Conservation (phyloP, 768 basidiomycete genomes). For the Saitozyma podzolica region DNA sequence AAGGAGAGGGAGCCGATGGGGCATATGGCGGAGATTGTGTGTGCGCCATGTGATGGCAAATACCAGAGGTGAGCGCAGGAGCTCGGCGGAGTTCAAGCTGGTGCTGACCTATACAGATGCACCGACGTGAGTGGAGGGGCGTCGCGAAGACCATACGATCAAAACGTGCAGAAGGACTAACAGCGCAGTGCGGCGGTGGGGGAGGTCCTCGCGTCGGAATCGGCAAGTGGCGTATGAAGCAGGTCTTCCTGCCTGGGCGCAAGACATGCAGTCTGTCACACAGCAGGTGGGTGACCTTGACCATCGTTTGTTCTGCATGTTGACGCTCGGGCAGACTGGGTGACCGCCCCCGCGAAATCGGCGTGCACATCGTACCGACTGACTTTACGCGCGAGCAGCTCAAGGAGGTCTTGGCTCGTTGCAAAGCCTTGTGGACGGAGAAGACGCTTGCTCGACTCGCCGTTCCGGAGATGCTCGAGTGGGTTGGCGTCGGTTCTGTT, state of each 20-base stretch:
- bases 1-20: slow-evolving; percentile 19
- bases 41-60: slow-evolving; percentile 39
- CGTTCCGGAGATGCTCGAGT: slow-evolving; percentile 51
- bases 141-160: too few species aligned
- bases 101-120: slow-evolving; percentile 1
- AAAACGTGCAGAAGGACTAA: background rate
- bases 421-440: slow-evolving; percentile 46
- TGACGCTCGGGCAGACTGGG: slow-evolving; percentile 32
- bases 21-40: slow-evolving; percentile 42
- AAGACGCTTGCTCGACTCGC: slow-evolving; percentile 46
- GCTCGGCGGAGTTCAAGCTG: too few species aligned
- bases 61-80: slow-evolving; percentile 30
- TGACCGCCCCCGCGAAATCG: slow-evolving; percentile 41
- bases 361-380: slow-evolving; percentile 44
- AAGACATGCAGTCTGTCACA: slow-evolving; percentile 51
- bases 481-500: slow-evolving; percentile 7
- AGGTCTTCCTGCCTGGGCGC: slow-evolving; percentile 50
- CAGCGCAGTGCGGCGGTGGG: slow-evolving; percentile 47
- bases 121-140: slow-evolving; percentile 37
- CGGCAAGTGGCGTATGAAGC: slow-evolving; percentile 52
- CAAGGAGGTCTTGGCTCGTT: slow-evolving; percentile 42
- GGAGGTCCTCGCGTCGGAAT: slow-evolving; percentile 51
- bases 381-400: slow-evolving; percentile 43
- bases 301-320: background rate
- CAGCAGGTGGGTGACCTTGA: slow-evolving; percentile 29